A percentile compares a stretch with the other conserved stretches of the same genome.
These are phyloP conservation scores for Penicillium daleae DNA, from an alignment of 495 filamentous ascomycete genomes.

Conservation along the genomic window DNA sequence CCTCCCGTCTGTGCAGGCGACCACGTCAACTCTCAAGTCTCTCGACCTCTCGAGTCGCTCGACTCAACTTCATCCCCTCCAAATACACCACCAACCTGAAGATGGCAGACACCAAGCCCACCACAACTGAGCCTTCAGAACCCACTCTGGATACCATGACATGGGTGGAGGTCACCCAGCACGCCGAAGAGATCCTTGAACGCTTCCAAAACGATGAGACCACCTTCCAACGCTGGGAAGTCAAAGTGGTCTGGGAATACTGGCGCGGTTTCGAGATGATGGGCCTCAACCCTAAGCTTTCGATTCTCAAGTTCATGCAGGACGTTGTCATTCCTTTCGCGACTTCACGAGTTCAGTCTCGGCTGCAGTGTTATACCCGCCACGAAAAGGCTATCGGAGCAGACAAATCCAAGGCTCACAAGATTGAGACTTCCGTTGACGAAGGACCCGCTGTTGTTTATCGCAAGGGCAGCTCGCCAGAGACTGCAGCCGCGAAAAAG, in stretches of 20 bases:
- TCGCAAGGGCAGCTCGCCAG: background rate
- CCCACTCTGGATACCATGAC: background rate
- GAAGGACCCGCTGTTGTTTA: constrained; percentile 2
- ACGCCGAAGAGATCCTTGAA: background rate
- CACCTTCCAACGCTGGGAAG: constrained; percentile 3
- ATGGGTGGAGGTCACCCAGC: constrained; percentile 1
- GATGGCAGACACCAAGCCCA: background rate
- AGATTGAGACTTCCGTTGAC: background rate
- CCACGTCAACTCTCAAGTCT: no score
- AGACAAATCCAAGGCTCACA: constrained; percentile 4
- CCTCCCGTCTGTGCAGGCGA: background rate
- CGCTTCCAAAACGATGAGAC: constrained; percentile 2
- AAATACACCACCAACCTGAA: background rate
- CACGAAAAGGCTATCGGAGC: constrained; percentile 4
- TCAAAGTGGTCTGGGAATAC: constrained; percentile 9
- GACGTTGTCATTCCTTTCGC: constrained; percentile 8
- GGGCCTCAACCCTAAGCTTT: background rate
- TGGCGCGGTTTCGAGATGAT: constrained; percentile 11
- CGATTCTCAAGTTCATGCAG: constrained; percentile 3
- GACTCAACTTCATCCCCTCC: background rate
- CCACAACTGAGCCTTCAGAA: background rate
- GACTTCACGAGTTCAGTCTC: background rate
- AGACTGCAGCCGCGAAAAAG: background rate
- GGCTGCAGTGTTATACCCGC: background rate
- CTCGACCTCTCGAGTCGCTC: background rate